Evolutionary conservation across 1,284 basidiomycete species (phyloP).

Genomic region (Microbotryomycetes sp.): DNA sequence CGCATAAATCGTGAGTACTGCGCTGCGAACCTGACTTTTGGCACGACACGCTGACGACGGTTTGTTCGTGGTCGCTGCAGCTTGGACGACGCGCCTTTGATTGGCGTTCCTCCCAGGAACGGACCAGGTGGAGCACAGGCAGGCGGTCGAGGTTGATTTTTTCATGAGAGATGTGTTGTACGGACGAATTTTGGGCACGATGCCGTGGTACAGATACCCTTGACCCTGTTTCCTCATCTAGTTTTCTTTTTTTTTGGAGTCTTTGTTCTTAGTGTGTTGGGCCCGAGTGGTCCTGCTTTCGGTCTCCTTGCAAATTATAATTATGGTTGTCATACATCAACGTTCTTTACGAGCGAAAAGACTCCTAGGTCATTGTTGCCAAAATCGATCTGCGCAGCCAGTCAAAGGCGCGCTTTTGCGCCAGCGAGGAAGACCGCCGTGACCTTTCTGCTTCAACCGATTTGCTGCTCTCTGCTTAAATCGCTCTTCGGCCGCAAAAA

Average conservation of each 20-base stretch:
- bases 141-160: background rate
- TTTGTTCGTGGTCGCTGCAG: background rate
- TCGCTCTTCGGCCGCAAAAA: background rate
- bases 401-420: no score
- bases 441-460: background rate
- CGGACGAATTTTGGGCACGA: no score
- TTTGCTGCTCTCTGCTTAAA: background rate
- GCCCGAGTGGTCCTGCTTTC: background rate
- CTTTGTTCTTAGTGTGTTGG: background rate
- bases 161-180: no score
- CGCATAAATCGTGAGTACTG: conserved; percentile 38
- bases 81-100: conserved; percentile 29
- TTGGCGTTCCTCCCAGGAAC: background rate
- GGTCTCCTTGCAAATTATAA: no score
- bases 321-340: no score
- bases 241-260: background rate
- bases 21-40: no score
- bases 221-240: background rate
- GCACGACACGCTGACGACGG: background rate
- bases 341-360: no score
- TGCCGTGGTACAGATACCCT: no score
- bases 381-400: no score
- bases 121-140: background rate
- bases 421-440: no score
- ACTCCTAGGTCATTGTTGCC: no score